Evolutionary conservation across 352 stramenopile genomes (phyloP).

Genomic region (Pilasporangium apinafurcum): DNA sequence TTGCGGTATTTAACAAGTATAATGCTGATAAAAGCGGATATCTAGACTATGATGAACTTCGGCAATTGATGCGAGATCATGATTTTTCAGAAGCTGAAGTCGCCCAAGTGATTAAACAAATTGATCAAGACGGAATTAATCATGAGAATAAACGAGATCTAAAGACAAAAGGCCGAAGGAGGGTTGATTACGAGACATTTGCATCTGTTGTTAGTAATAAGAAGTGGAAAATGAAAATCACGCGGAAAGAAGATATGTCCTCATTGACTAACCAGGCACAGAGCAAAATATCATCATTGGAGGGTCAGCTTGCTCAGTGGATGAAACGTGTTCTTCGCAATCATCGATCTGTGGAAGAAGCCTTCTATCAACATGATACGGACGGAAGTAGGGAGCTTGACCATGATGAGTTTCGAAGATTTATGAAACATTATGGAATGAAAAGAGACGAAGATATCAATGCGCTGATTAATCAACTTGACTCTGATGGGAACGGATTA

Average conservation of each 20-base stretch:
- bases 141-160: not conserved
- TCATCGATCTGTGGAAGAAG: slow-evolving; percentile 23
- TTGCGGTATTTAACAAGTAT: slow-evolving; percentile 28
- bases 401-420: slow-evolving; percentile 35
- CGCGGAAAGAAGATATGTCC: not conserved
- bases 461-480: slow-evolving; percentile 27
- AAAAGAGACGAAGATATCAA: slow-evolving; percentile 27
- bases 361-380: slow-evolving; percentile 25
- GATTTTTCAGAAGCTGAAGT: slow-evolving; percentile 22
- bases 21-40: slow-evolving; percentile 23
- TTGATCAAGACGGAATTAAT: slow-evolving; percentile 9
- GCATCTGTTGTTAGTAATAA: slow-evolving; percentile 8
- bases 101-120: slow-evolving; percentile 15
- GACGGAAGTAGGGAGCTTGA: slow-evolving; percentile 39
- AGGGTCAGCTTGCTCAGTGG: slow-evolving; percentile 9
- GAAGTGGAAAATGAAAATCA: slow-evolving; percentile 11
- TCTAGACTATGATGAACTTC: slow-evolving; percentile 25
- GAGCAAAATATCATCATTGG: not conserved
- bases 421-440: slow-evolving; percentile 49
- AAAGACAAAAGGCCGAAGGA: not conserved
- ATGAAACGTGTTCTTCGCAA: slow-evolving; percentile 20
- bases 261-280: not conserved
- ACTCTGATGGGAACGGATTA: slow-evolving; percentile 23
- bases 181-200: slow-evolving; percentile 19
- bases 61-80: slow-evolving; percentile 24